Conservation (phyloP, 805 yeast species). For the Teunomyces tritomae region DNA sequence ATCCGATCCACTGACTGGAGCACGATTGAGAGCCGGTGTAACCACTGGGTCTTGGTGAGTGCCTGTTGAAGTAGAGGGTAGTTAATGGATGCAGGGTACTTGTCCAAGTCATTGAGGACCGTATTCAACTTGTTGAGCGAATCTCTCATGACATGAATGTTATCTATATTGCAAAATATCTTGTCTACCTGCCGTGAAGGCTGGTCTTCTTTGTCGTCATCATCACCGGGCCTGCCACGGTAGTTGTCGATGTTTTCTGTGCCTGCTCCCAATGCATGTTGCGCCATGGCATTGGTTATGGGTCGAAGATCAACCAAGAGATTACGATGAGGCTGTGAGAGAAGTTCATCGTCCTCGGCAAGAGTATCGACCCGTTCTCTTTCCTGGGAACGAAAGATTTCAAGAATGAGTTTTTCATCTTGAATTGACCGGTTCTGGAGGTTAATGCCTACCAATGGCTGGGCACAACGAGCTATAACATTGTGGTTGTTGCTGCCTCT, state of each 20-base stretch:
- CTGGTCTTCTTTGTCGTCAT: constrained; percentile 8
- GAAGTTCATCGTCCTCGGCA: constrained; percentile 19
- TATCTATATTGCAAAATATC: constrained; percentile 86
- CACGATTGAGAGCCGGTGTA: constrained; percentile 64
- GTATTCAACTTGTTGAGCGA: constrained; percentile 63
- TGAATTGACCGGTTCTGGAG: constrained; percentile 79
- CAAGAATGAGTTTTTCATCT: constrained; percentile 79
- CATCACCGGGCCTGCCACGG: constrained; percentile 32
- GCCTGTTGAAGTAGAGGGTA: constrained; percentile 43
- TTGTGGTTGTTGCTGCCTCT: constrained; percentile 55
- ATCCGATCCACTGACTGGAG: constrained; percentile 75
- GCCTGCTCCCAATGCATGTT: constrained; percentile 97
- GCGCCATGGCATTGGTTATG: constrained; percentile 91
- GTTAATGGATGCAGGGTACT: constrained; percentile 34
- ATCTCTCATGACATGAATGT: constrained; percentile 93
- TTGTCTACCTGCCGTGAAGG: constrained; percentile 49
- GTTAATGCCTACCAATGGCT: constrained; percentile 88
- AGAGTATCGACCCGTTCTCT: constrained; percentile 20
- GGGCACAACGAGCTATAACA: constrained; percentile 84
- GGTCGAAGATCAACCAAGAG: constrained; percentile 91
- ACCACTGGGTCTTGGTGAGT: constrained; percentile 73
- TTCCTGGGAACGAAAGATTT: constrained; percentile 64
- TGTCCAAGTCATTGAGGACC: constrained; percentile 66
- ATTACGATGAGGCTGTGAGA: constrained; percentile 43
- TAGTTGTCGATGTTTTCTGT: constrained; percentile 91